Evolutionary conservation across 306 rosid genomes (phyloP), one percentile per base, ranked within the genome.

Genomic region (Vachellia collinsii): DNA sequence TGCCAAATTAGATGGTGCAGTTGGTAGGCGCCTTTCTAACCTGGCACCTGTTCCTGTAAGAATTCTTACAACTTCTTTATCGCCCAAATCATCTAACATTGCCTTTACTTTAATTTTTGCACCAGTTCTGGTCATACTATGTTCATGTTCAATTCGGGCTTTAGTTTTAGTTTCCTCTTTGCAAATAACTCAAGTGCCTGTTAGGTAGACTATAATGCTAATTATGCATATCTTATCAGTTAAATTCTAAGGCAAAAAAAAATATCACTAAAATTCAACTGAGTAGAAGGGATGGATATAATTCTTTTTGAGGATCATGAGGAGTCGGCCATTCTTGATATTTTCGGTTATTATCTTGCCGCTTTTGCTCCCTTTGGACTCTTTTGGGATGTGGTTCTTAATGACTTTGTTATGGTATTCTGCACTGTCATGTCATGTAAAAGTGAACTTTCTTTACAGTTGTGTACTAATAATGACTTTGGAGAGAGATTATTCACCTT

Each of bases 1-100:
- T 76, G 96, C 98, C 62, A 82, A 92, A 20, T 83, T 92, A 76
- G 97, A 94, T 66, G 96, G 95, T 63, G 88, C 88, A 50, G 87
- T 89, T 47, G 90, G 88, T 48, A 81, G 85, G 77, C 97, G 93
- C 84, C 97, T 92, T 66, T 50, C 98, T 72, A 92, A 88, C 79
- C 86, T 90, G 47, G 94, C 91, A 39, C 91, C 98, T 75, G 78
- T 90, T 86, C 88, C 98, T 73, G 97, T 92, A 87, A 75, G 84
- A 69, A 66, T 58, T 66, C 76, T 36, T 13, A 14, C 12, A 51
- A 72, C 51, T 71, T 76, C 63, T 43, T 75, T 79, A 66, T 54
- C n/a, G 11, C 29, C 22, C 44, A 12, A 29, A 63, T 44, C 13
- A 36, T 65, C 46, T 72, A 34, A 34, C 22, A 53, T 59, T 67